Evolutionary conservation across 208 protist species (phyloP).

Genomic region (Leishmania major): DNA sequence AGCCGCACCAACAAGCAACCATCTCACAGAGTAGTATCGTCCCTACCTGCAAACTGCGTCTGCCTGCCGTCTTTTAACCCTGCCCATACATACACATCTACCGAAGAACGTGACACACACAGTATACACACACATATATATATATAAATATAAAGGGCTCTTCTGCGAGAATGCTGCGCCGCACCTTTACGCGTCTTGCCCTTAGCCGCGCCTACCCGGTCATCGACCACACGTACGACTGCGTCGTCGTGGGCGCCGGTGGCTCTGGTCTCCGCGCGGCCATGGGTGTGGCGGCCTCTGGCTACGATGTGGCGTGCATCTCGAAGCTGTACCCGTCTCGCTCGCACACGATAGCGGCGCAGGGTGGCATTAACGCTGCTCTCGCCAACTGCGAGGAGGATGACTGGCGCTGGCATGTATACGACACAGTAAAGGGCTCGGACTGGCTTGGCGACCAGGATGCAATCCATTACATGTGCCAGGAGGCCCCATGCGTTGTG

Average conservation of each 20-base stretch:
- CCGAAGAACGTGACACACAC: background rate
- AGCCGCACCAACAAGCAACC: background rate
- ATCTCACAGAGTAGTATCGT: background rate
- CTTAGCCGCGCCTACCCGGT: constrained; percentile 93
- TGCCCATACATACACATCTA: background rate
- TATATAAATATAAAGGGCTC: background rate
- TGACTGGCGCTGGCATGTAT: constrained; percentile 99
- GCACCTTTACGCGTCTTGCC: constrained; percentile 52
- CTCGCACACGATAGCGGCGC: constrained; percentile 99
- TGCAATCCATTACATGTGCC: constrained; percentile 99
- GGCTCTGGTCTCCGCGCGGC: constrained; percentile 98
- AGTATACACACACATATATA: constrained; percentile 5
- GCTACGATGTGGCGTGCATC: constrained; percentile 98
- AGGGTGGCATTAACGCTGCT: constrained; percentile 99
- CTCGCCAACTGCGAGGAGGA: constrained; percentile 98
- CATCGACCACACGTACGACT: constrained; percentile 99
- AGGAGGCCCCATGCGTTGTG: constrained; percentile 94
- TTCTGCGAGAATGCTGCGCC: constrained; percentile 61
- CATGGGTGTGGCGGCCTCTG: constrained; percentile 97
- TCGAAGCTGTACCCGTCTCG: constrained; percentile 99
- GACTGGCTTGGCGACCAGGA: constrained; percentile 99
- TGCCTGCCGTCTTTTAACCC: background rate
- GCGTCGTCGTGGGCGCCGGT: constrained; percentile 98
- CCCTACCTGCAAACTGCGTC: background rate
- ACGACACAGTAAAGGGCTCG: constrained; percentile 99